Base-by-base conservation (phyloP, 2,329 filamentous ascomycete genomes). In the Escovopsis weberi region DNA sequence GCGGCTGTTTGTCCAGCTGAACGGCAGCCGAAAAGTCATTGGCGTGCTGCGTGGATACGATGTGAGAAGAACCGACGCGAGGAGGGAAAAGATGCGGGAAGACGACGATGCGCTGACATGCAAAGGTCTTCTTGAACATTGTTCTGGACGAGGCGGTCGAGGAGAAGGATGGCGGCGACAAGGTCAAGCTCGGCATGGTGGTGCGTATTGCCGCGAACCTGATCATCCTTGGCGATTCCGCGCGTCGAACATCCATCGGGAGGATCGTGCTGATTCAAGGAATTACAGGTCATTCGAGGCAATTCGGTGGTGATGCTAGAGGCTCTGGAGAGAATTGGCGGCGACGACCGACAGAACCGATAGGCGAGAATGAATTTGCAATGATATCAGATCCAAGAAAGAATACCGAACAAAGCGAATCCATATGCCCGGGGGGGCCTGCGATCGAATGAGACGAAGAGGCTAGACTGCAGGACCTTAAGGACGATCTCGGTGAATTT, bases 251-350 rank as follows among this genome's bases (percentile, higher is more conserved):
- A 30, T 30, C 28, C 10, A 6, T 30, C 28, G 6, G 28, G 11
- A 32, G 28, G 8, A 32, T 9, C 8, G 8, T 32, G 28, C 28
- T 32, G 28, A 32, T 32, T 11, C 11, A 32, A 9, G 4, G 3
- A 2, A 12, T 4, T 15, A 26, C 6, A 87, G 82, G 84, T 95
- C 50, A 95, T 98, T 56, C 85, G 93, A 53, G 91, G 91, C 50
- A 98, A 98, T 67, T 94, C 89, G 2, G 88, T 98, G 26, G 88
- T 98, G 43, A 95, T 98, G 89, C 76, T 98, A 43, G 93, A 98
- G 66, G 85, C 79, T 9, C 63, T 85, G 45, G 75, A 80, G 59
- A 69, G 79, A 55, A 81, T 84, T 51, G 76, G 75, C 48, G 74
- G 75, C 45, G 73, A 76, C 55, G 73, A 80, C 50, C 63, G 63